phyloP scores from a whole-genome alignment of 441 rosid genomes.

The Populus tomentosa region DNA sequence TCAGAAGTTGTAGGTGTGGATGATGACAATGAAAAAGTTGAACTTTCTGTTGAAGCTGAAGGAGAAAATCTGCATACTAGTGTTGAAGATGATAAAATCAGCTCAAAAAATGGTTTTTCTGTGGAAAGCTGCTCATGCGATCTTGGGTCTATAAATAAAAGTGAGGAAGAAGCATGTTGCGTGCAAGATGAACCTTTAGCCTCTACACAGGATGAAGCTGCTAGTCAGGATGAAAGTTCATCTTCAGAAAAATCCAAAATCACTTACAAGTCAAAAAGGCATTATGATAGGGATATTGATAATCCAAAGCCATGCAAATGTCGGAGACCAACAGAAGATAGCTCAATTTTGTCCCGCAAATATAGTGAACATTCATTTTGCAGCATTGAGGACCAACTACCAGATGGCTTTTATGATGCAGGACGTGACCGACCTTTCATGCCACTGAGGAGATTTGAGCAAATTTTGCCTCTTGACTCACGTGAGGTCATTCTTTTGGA shows the following conservation, averaged over 20 bases:
- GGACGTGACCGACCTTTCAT: slow-evolving; percentile 93
- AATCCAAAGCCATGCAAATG: slow-evolving; percentile 91
- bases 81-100: slow-evolving; percentile 38
- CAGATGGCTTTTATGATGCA: slow-evolving; percentile 96
- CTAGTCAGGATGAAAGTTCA: slow-evolving; percentile 40
- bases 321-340: slow-evolving; percentile 45
- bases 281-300: slow-evolving; percentile 59
- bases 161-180: slow-evolving; percentile 28
- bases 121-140: slow-evolving; percentile 26
- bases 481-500: slow-evolving; percentile 97
- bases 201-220: slow-evolving; percentile 29
- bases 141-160: slow-evolving; percentile 29
- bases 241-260: slow-evolving; percentile 37
- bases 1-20: slow-evolving; percentile 37
- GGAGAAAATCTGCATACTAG: slow-evolving; percentile 31
- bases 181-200: slow-evolving; percentile 36
- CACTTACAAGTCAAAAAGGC: slow-evolving; percentile 60
- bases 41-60: slow-evolving; percentile 33
- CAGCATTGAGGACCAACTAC: slow-evolving; percentile 62
- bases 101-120: slow-evolving; percentile 25
- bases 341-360: slow-evolving; percentile 44
- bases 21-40: slow-evolving; percentile 33
- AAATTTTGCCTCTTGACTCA: slow-evolving; percentile 58
- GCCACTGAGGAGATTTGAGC: slow-evolving; percentile 58
- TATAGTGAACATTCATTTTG: slow-evolving; percentile 71